Conservation (phyloP, 2,329 filamentous ascomycete species). For the Microdochium trichocladiopsis region DNA sequence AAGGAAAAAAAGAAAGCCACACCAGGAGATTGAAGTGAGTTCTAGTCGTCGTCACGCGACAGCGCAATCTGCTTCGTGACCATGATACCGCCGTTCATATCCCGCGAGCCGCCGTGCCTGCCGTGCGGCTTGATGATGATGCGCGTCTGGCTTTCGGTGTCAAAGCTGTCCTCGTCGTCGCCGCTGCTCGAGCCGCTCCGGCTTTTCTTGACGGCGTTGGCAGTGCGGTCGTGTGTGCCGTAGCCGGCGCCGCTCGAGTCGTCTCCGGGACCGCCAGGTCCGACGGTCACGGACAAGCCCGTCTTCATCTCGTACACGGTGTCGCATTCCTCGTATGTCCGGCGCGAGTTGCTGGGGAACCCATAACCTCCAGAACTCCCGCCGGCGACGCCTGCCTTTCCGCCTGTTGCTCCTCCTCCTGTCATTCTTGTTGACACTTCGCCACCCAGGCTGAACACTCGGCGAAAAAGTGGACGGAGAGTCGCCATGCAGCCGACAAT, state of each 20-base stretch:
- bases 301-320: not conserved
- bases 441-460: conserved; percentile 5
- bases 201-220: too few species aligned
- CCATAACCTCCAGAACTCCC: conserved; percentile 2
- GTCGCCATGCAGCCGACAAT: conserved; percentile 9
- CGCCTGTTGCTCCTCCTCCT: not conserved
- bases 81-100: not conserved
- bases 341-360: conserved; percentile 6
- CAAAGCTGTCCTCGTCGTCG: not conserved
- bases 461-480: conserved; percentile 9
- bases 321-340: conserved; percentile 5
- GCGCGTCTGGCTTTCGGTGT: not conserved
- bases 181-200: not conserved
- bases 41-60: not conserved
- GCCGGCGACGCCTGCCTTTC: not conserved
- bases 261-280: too few species aligned
- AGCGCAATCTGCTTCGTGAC: not conserved
- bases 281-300: too few species aligned
- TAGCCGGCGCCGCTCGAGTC: too few species aligned
- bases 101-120: not conserved
- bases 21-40: not conserved
- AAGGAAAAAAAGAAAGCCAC: not conserved
- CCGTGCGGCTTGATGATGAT: not conserved
- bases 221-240: too few species aligned
- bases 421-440: not conserved